Conservation (phyloP, 768 basidiomycete species). For the Pisolithus marmoratus region DNA sequence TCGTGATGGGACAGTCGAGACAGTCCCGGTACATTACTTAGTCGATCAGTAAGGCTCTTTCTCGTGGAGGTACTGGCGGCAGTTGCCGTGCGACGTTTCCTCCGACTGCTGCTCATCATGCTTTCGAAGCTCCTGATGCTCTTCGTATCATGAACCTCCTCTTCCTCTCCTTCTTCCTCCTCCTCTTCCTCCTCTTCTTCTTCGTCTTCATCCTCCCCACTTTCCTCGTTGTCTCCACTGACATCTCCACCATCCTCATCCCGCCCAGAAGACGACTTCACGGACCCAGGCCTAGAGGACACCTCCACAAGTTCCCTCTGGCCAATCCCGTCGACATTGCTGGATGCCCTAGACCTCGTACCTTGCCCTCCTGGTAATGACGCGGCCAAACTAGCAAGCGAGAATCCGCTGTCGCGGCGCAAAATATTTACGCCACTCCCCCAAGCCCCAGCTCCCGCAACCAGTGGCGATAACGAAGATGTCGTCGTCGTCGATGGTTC, state of each 20-base stretch:
- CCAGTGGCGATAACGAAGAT: neutral
- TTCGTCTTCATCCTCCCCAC: slow-evolving; percentile 23
- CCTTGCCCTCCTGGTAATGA: slow-evolving; percentile 42
- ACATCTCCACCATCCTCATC: slow-evolving; percentile 13
- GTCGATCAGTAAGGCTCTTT: slow-evolving; percentile 74
- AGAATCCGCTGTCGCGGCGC: slow-evolving; percentile 73
- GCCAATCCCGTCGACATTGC: slow-evolving; percentile 29
- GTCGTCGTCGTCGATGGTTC: slow-evolving; percentile 23
- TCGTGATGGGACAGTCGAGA: slow-evolving; percentile 36
- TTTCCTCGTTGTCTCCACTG: slow-evolving; percentile 16
- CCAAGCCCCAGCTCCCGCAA: slow-evolving; percentile 28
- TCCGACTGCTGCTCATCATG: slow-evolving; percentile 52
- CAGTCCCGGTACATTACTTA: slow-evolving; percentile 69
- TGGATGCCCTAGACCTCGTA: slow-evolving; percentile 17
- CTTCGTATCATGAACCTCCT: slow-evolving; percentile 48
- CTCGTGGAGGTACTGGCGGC: slow-evolving; percentile 29
- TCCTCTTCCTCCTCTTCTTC: slow-evolving; percentile 24
- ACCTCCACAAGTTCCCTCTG: slow-evolving; percentile 54
- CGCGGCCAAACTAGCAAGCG: slow-evolving; percentile 72
- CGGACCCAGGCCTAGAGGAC: slow-evolving; percentile 42
- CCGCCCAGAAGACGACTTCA: slow-evolving; percentile 22
- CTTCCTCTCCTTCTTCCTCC: slow-evolving; percentile 22
- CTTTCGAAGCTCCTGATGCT: slow-evolving; percentile 86
- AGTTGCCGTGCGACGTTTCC: slow-evolving; percentile 11
- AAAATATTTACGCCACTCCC: slow-evolving; percentile 60